Base-by-base conservation (phyloP, 2,329 filamentous ascomycete genomes). In the Nemania serpens region DNA sequence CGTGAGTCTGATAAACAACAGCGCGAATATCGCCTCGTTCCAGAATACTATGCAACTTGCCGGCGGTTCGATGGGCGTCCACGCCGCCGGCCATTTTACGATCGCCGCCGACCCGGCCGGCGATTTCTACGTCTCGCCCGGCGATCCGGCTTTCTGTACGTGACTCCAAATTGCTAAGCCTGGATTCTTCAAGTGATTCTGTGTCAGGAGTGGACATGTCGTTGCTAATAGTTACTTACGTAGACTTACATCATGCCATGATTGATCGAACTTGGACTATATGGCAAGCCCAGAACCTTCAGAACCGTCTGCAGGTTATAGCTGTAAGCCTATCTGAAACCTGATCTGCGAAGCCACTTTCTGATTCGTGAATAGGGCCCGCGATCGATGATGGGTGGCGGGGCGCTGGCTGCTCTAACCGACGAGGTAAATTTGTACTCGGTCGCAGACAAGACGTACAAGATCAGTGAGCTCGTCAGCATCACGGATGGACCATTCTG, bases 61-160 rank as follows among this genome's bases (percentile, higher is more conserved):
- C 12, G 57, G 58, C 1, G 58, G 47, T 17, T 47, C 66, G 5
- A 57, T 74, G 46, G 75, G 75, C 20, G 71, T 79, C 13, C 77
- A 77, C 58, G 70, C 71, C 3, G 76, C 69, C 0, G 77, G 76
- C 1, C 77, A 79, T 64, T 78, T 74, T 63, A 71, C 73, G 20
- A 70, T 79, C 0, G 73, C 73, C 2, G 75, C 75, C 20, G 75
- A 77, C 36, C 74, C 74, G 1, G 75, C 70, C n/a, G 64, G 70
- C 6, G 74, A 76, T 55, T 66, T 71, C 10, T 74, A 65, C 62
- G 66, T 66, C 15, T 75, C 73, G 9, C 67, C 69, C 20, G 69
- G 67, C 7, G 71, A 75, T 39, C 73, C 72, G 1, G 66, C 63
- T 7, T 65, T 67, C 55, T 64, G 62, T 66, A 53, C 3, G 61